Conservation (phyloP, 352 stramenopile genomes). For the Aphanomyces cochlioides region DNA sequence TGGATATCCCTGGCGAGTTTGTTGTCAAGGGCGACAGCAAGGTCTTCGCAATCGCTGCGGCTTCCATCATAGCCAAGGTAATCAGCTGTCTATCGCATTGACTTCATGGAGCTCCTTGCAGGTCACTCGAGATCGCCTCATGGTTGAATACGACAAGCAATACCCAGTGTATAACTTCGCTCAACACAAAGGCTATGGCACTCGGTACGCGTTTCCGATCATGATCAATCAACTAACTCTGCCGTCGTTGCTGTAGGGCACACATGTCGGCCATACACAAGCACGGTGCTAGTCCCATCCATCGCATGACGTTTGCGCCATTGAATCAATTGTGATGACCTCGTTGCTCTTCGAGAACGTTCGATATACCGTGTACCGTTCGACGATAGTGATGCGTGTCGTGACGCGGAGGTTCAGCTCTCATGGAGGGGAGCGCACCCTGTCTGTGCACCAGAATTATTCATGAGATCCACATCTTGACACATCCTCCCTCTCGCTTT, state of each 20-base stretch:
- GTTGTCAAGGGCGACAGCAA: conserved; percentile 94
- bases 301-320: conserved; percentile 95
- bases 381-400: too few species aligned
- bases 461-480: too few species aligned
- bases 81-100: not conserved
- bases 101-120: not conserved
- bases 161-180: conserved; percentile 93
- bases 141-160: conserved; percentile 90
- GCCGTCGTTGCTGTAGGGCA: conserved; percentile 30
- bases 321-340: conserved; percentile 61
- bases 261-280: conserved; percentile 88
- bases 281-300: conserved; percentile 91
- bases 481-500: too few species aligned
- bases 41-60: conserved; percentile 95
- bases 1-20: conserved; percentile 82
- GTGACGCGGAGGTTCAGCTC: too few species aligned
- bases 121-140: conserved; percentile 96
- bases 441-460: too few species aligned
- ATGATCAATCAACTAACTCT: not conserved
- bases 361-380: not conserved
- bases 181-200: conserved; percentile 98
- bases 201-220: conserved; percentile 33
- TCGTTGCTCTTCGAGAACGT: not conserved
- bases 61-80: conserved; percentile 97
- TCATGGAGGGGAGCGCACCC: too few species aligned